Base-by-base conservation (phyloP, 2,329 filamentous ascomycete genomes). In the Thelonectria rubi region DNA sequence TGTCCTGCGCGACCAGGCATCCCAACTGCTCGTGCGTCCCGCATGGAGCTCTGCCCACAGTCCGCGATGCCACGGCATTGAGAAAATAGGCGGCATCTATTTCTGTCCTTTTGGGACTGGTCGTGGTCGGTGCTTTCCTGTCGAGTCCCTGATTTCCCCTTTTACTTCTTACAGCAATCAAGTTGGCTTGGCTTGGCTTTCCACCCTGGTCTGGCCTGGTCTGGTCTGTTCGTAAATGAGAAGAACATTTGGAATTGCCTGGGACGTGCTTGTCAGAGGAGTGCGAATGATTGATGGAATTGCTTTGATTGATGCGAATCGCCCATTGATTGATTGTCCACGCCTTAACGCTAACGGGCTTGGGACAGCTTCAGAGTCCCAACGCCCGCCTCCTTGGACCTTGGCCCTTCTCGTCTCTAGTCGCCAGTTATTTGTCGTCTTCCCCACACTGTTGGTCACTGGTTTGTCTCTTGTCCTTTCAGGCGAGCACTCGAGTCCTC, bases 1-100 rank as follows among this genome's bases (percentile, higher is more conserved):
- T n/a, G 37, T 21, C 15, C 20, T 6, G 11, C n/a, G 17, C 21
- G 39, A 24, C 15, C 15, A 42, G 15, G n/a, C 11, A 51, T 20
- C 20, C 30, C 12, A 39, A 14, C 30, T 32, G 45, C 46, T 20
- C 50, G 58, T 60, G 47, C 58, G 40, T 47, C 47, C 46, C 40
- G 58, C 47, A 47, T 42, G 40, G 32, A 43, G 34, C 47, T 56
- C 14, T 20, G 32, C 32, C 32, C 32, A 34, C 32, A 34, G 57
- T 54, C 50, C 50, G 37, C 58, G 52, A 61, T 61, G 58, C 58
- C 58, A 61, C 58, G 58, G 58, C 58, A 61, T 61, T 56, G 53
- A 42, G 52, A n/a, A 24, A 56, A 56, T 39, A 60, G 58, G 58
- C 58, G 54, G 51, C 54, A 40, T 20, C 51, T 55, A 12, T 49